Base-by-base conservation (phyloP, 2,329 filamentous ascomycete species). In the Penicillium corylophilum region DNA sequence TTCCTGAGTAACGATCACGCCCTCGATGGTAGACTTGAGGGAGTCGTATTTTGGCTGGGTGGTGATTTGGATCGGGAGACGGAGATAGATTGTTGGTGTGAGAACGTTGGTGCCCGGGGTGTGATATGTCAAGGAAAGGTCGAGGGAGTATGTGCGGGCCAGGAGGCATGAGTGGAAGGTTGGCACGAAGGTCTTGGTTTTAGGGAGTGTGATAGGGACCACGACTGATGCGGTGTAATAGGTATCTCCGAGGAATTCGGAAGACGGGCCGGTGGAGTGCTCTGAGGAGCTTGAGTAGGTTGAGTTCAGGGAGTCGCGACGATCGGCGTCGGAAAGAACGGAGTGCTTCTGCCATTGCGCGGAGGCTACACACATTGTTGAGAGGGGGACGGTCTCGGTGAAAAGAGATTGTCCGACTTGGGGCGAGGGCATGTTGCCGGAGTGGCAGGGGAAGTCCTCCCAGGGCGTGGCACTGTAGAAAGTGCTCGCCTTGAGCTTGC, bases 121-220 rank as follows among this genome's bases (percentile, higher is more conserved):
- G 59, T 81, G 77, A 44, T 82, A 77, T 3, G 79, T 77, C 20
- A 89, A 69, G 13, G 76, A 74, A 50, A 89, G 70, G 47, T 83
- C 80, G 13, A 90, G 77, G 4, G 74, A 69, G 66, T 90, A 89
- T 16, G 77, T 72, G 46, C 87, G 78, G n/a, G 82, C 83, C 40
- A 84, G 73, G 47, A 89, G 78, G 66, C 86, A 90, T 35, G 81
- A 79, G 72, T 88, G 83, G 71, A 89, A 90, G 2, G 85, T 86
- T 1, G 86, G 87, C 18, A 87, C 72, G 65, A 87, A 87, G 23
- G 78, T 73, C 60, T 85, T 87, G 55, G 74, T 74, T n/a, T 65
- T 63, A 2, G 86, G 85, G 0, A 88, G 76, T 1, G 79, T 78
- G 61, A 89, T 73, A 0, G 86, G 86, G 2, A 88, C 80, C 2